Evolutionary conservation across 306 rosid species (phyloP), one percentile per base, ranked within the genome.

Genomic region (Lathyrus sativus): DNA sequence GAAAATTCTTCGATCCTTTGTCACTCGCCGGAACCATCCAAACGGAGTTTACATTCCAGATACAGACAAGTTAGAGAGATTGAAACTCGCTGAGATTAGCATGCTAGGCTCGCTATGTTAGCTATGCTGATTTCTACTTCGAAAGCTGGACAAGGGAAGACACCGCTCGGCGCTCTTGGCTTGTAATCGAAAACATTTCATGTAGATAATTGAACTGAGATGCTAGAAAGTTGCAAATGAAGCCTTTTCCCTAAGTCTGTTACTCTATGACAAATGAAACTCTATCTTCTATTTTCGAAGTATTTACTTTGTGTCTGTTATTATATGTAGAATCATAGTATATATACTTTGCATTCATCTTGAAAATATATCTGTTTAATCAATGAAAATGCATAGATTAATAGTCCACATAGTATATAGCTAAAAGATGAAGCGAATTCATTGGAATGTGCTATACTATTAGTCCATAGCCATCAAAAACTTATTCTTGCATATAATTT

Each of bases 111-210:
- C 69, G 98, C 98, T 15, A 92, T 92, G 98, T 44, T 92, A 79
- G 98, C 98, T 7, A 92, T 92, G 98, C 84, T 92, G 1, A 85
- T 75, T 92, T 92, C 88, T 92, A 92, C 90, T 90, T 92, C 65
- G 98, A n/a, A 92, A 75, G 98, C 98, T 65, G 98, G 98, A 60
- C 98, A 92, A 78, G 98, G 98, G 56, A 92, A 92, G 83, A 92
- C 98, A 3, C 98, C 98, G 24, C 92, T 92, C 54, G 96, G 98
- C 1, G 98, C 91, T 54, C 97, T 92, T 76, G 96, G 98, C 83
- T 90, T 88, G 95, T 90, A 85, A 84, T 76, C 59, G 18, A 9
- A 69, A 70, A 61, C 70, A 51, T 18, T 65, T 24, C 45, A 71
- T 84, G 87, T 86, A 84, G 84, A 88, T 84, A 85, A 68, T 51